Evolutionary conservation across 108 stramenopile genomes (phyloP), one percentile per base, ranked within the genome.

Genomic region (Fistulifera pelliculosa): DNA sequence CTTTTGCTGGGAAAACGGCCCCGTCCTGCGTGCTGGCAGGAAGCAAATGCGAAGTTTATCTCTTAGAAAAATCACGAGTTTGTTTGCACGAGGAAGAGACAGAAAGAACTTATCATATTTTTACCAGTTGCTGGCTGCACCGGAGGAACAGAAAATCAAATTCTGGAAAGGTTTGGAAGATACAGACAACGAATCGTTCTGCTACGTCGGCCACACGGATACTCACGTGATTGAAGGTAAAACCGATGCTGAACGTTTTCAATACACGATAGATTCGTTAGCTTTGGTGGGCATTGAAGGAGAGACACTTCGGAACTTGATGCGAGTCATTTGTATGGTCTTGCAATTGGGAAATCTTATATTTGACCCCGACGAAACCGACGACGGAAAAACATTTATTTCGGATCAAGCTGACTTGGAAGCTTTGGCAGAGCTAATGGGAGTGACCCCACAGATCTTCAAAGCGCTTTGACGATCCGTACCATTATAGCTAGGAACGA

Each of bases 21-120:
- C 69, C 80, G 1, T 71, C 57, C 24, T 92, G 87, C 61, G 69
- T 73, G 23, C 67, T 87, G 47, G 81, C 79, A 38, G 85, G 89
- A 41, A 76, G 75, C 22, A 80, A 68, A 48, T 82, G 83, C 56
- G 81, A 79, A 49, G 83, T 83, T n/a, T 99, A 98, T 66, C 75
- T 99, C 35, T 71, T 99, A 27, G 99, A 99, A 69, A 99, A 99
- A 74, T 83, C 83, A 47, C 74, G 99, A 28, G 94, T 99, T 38
- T 94, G 90, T 5, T 60, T 70, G 28, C 93, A 87, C 52, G 96
- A 97, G 49, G 68, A 90, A 35, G 71, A 81, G 57, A 94, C 93
- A 1, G 96, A 97, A 73, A 54, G 99, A 52, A 99, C 98, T 35
- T 99, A 94, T 70, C 99, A 99, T 67, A 82, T 97, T 17, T 99